Base-by-base conservation (phyloP, 257 asterid species). In the Solanum corneliomulleri region DNA sequence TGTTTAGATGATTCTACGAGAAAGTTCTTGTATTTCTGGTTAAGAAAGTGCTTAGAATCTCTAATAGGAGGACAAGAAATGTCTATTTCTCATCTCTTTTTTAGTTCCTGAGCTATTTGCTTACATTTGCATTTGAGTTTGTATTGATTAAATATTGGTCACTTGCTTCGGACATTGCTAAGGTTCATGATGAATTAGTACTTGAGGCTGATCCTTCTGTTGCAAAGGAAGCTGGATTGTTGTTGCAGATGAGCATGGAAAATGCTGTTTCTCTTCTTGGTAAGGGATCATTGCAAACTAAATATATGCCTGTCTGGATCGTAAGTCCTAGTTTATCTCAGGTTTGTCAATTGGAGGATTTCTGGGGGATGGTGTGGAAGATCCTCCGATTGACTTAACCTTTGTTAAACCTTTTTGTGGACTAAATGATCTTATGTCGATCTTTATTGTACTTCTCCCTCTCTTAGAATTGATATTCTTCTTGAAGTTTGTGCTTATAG, bases 101-200 rank as follows among this genome's bases (percentile, higher is more conserved):
- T 42, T 77, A 27, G 84, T 16, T 80, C 84, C 39, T 14, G 83
- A 80, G 68, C 39, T 27, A 47, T 80, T 80, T 45, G 16, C 84
- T 80, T 80, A 71, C 56, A 85, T 49, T 45, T 85, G 68, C 72
- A 58, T 13, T 71, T n/a, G 83, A 70, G 35, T 20, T 85, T 74
- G 29, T 68, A 7, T 85, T 71, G 82, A 13, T 85, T 33, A 74
- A 20, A 49, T 7, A 83, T 84, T 70, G 82, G 70, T n/a, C 87
- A 29, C 68, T 80, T 80, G 66, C 68, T 80, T 78, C 2, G 44
- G 42, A 80, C 66, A 86, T 13, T 84, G 33, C 85, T 86, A 82
- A 97, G 99, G 98, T 95, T 83, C 99, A 97, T 82, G 99, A 95
- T 92, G 99, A 97, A 92, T 91, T 96, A 60, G 96, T 96, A 76